phyloP scores from a whole-genome alignment of 768 basidiomycete genomes.

The Russula vinacea region DNA sequence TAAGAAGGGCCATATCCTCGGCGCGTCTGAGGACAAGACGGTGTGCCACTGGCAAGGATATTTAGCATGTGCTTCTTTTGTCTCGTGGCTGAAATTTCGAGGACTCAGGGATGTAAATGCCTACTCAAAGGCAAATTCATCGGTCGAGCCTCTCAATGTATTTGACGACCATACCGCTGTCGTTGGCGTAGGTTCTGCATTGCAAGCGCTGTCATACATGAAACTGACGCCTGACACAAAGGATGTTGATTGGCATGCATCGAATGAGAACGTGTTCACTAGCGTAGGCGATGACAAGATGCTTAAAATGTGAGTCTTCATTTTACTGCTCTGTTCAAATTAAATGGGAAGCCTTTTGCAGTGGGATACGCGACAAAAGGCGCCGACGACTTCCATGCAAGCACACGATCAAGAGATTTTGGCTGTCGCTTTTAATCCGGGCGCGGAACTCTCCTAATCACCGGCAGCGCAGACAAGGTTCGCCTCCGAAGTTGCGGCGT shows the following conservation, averaged over 20 bases:
- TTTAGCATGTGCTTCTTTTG: not conserved
- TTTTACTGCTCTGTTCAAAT: not conserved
- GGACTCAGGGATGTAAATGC: conserved; percentile 80
- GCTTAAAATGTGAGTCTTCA: conserved; percentile 75
- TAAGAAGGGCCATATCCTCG: conserved; percentile 80
- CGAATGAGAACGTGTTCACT: conserved; percentile 78
- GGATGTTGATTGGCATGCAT: conserved; percentile 97
- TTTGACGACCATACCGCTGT: conserved; percentile 89
- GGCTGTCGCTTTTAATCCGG: conserved; percentile 86
- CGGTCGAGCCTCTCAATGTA: conserved; percentile 78
- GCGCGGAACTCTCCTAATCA: conserved; percentile 76
- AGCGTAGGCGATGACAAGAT: conserved; percentile 96
- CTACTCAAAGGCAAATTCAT: conserved; percentile 72
- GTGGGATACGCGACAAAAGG: conserved; percentile 89
- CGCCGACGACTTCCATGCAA: conserved; percentile 67
- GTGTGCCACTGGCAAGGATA: conserved; percentile 79
- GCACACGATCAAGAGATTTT: conserved; percentile 92
- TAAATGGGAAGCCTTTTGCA: conserved; percentile 36
- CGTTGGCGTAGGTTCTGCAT: conserved; percentile 68
- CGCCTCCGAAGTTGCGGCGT: conserved; percentile 15
- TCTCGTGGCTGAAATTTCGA: conserved; percentile 12
- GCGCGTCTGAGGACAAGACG: conserved; percentile 93
- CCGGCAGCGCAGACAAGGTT: conserved; percentile 93
- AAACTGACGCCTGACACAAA: conserved; percentile 34
- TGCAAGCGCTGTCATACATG: not conserved